Evolutionary conservation across 2,329 filamentous ascomycete genomes (phyloP).

Genomic region (Colletotrichum viniferum): DNA sequence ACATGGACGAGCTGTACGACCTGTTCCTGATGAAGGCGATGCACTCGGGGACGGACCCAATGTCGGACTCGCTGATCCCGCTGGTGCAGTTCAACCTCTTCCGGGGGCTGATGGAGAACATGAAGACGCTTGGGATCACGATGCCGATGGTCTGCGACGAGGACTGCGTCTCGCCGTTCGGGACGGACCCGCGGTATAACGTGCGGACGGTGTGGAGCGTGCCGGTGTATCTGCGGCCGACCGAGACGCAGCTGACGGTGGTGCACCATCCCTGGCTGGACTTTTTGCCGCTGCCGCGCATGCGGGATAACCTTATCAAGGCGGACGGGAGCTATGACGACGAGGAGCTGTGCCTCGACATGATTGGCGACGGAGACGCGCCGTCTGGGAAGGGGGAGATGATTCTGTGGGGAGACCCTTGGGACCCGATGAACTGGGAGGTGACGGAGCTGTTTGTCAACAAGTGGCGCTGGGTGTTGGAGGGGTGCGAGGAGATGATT

Average conservation of each 20-base stretch:
- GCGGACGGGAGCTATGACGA: conserved; percentile 21
- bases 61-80: not conserved
- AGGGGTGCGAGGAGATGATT: conserved; percentile 40
- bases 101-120: conserved; percentile 56
- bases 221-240: conserved; percentile 25
- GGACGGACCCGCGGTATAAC: not conserved
- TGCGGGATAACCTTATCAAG: conserved; percentile 36
- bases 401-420: conserved; percentile 54
- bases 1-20: not conserved
- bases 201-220: not conserved
- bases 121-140: conserved; percentile 7
- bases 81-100: conserved; percentile 52
- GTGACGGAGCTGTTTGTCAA: conserved; percentile 44
- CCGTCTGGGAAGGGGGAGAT: conserved; percentile 32
- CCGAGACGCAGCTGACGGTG: conserved; percentile 29
- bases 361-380: not conserved
- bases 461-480: conserved; percentile 47
- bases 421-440: conserved; percentile 51
- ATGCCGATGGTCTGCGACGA: conserved; percentile 17
- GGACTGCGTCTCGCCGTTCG: conserved; percentile 21
- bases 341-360: conserved; percentile 15
- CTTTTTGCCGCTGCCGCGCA: conserved; percentile 35
- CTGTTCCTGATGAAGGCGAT: conserved; percentile 3
- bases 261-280: conserved; percentile 41
- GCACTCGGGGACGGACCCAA: not conserved